Percentiles rank a stretch among this genome's conserved stretches.
Evolutionary conservation across 305 asterid species (phyloP).

Genomic region (Caryopteris hybrid): DNA sequence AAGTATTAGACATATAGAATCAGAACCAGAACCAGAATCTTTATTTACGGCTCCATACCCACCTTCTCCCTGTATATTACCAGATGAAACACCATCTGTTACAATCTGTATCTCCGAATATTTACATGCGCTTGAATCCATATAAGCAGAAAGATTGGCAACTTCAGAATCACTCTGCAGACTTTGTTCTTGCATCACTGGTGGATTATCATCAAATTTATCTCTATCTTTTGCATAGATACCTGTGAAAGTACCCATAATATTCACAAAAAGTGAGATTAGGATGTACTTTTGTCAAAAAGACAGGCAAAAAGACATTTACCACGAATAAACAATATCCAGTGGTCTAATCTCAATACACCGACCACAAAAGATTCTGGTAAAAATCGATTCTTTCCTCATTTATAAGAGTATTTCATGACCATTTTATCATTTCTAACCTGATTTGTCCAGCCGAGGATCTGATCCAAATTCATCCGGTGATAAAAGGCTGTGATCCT

Average conservation of each 20-base stretch:
- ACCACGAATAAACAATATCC: no score
- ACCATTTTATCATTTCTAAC: constrained; percentile 22
- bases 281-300: no score
- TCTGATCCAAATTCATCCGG: constrained; percentile 27
- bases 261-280: neutral
- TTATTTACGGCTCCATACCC: constrained; percentile 40
- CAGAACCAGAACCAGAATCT: constrained; percentile 20
- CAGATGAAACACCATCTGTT: constrained; percentile 38
- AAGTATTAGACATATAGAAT: neutral
- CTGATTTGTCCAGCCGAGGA: constrained; percentile 34
- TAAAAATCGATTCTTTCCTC: no score
- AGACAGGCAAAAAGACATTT: no score
- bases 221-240: constrained; percentile 16
- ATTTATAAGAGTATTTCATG: no score
- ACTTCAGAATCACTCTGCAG: neutral
- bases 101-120: constrained; percentile 44
- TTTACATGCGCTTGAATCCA: constrained; percentile 29
- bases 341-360: no score
- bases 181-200: constrained; percentile 22
- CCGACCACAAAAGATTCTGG: no score
- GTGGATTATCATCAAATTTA: constrained; percentile 13
- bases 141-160: constrained; percentile 15
- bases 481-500: constrained; percentile 31
- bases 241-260: constrained; percentile 16
- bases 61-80: constrained; percentile 47